These are phyloP conservation scores for Tolypocladium paradoxum DNA, from an alignment of 2,329 filamentous ascomycete genomes.

Conservation along the genomic window DNA sequence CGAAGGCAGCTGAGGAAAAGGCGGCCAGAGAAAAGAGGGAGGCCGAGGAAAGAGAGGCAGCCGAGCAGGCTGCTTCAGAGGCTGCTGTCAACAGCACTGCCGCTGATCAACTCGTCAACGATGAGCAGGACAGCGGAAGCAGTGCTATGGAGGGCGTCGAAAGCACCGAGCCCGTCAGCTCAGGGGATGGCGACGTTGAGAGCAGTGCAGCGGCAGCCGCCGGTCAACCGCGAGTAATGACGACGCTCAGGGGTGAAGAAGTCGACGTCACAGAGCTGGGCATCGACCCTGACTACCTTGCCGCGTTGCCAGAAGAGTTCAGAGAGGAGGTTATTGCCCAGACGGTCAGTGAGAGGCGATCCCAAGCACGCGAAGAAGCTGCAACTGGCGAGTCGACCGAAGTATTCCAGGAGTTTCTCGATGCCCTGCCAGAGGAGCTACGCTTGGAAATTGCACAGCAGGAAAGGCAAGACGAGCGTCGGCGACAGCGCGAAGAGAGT, in stretches of 20 bases:
- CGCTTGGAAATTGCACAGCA: conserved; percentile 84
- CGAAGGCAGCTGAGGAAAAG: conserved; percentile 61
- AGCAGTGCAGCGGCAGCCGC: conserved; percentile 3
- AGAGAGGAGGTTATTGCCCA: conserved; percentile 92
- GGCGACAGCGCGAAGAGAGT: conserved; percentile 73
- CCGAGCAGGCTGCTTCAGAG: conserved; percentile 45
- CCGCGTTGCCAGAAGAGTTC: conserved; percentile 94
- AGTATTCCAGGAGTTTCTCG: conserved; percentile 87
- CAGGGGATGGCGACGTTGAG: conserved; percentile 17
- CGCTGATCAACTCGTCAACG: conserved; percentile 1
- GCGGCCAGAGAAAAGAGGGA: conserved; percentile 56
- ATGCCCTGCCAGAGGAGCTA: conserved; percentile 83
- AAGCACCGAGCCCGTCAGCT: conserved; percentile 26
- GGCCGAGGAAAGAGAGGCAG: conserved; percentile 56
- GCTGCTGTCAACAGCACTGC: conserved; percentile 30
- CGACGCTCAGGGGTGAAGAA: conserved; percentile 74
- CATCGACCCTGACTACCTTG: conserved; percentile 88
- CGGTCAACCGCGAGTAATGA: conserved; percentile 52
- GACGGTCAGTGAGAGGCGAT: conserved; percentile 73
- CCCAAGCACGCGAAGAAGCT: conserved; percentile 59
- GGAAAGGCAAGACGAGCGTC: conserved; percentile 79
- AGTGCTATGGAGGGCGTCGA: conserved; percentile 73
- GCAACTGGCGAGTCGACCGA: conserved; percentile 66
- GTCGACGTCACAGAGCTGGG: conserved; percentile 90
- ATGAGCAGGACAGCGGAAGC: conserved; percentile 10